Conservation (phyloP, 305 asterid genomes). For the Rubia tinctorum region DNA sequence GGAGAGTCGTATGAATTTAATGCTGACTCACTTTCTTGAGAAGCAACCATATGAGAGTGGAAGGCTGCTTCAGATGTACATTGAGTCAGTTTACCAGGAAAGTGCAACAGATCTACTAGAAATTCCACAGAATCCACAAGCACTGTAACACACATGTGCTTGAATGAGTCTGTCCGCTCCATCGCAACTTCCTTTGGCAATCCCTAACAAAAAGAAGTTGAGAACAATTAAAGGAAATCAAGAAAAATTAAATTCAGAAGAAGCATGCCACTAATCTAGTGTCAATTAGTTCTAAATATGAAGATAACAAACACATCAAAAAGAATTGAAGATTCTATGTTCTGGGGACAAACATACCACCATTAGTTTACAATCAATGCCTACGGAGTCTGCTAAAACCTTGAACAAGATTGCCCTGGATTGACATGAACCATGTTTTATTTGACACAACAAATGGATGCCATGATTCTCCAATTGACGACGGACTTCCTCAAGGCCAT, state of each 20-base stretch:
- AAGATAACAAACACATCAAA: background rate
- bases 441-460: conserved; percentile 77
- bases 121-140: conserved; percentile 64
- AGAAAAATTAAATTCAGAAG: conserved; percentile 13
- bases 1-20: conserved; percentile 84
- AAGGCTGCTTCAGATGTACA: conserved; percentile 60
- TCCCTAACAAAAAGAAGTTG: conserved; percentile 44
- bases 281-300: background rate
- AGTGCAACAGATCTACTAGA: conserved; percentile 78
- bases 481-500: conserved; percentile 77
- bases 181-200: conserved; percentile 63
- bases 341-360: conserved; percentile 63
- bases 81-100: conserved; percentile 76
- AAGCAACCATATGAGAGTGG: conserved; percentile 68
- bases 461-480: conserved; percentile 74
- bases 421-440: conserved; percentile 75
- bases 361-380: conserved; percentile 71
- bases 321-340: conserved; percentile 1
- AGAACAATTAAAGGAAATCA: conserved; percentile 5
- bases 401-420: conserved; percentile 87
- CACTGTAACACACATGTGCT: conserved; percentile 67
- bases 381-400: conserved; percentile 85
- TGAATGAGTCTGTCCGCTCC: conserved; percentile 60
- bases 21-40: conserved; percentile 66
- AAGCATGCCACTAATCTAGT: conserved; percentile 3